phyloP scores from a whole-genome alignment of 1,139 yeast genomes.

The Pichia sp. region DNA sequence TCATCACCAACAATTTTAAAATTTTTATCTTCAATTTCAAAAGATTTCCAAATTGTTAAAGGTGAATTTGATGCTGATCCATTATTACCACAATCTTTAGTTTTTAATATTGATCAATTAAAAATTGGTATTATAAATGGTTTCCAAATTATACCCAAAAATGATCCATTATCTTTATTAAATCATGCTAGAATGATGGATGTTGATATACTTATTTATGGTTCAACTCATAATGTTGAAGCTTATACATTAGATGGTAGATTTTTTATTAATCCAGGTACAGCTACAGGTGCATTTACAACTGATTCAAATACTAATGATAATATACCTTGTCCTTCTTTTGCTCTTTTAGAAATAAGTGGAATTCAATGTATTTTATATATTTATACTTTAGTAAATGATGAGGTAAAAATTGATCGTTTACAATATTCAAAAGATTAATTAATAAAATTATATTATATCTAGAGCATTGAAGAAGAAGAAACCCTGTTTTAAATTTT shows the following conservation, averaged over 20 bases:
- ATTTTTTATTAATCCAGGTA: constrained; percentile 91
- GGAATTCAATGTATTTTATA: too few species aligned
- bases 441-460: too few species aligned
- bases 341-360: not conserved
- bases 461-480: too few species aligned
- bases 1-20: constrained; percentile 56
- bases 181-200: constrained; percentile 85
- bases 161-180: constrained; percentile 78
- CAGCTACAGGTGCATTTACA: constrained; percentile 49
- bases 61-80: constrained; percentile 59
- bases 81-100: constrained; percentile 53
- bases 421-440: too few species aligned
- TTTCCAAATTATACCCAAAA: constrained; percentile 72
- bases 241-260: constrained; percentile 90
- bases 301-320: constrained; percentile 10
- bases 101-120: constrained; percentile 62
- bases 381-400: too few species aligned
- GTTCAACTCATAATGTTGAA: constrained; percentile 91
- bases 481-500: too few species aligned
- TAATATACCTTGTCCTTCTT: not conserved
- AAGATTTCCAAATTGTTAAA: constrained; percentile 67
- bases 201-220: constrained; percentile 90
- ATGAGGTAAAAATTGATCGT: too few species aligned
- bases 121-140: constrained; percentile 85
- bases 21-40: constrained; percentile 60